Base-by-base conservation (phyloP, 2,329 filamentous ascomycete genomes). In the Cladosporium sp. region DNA sequence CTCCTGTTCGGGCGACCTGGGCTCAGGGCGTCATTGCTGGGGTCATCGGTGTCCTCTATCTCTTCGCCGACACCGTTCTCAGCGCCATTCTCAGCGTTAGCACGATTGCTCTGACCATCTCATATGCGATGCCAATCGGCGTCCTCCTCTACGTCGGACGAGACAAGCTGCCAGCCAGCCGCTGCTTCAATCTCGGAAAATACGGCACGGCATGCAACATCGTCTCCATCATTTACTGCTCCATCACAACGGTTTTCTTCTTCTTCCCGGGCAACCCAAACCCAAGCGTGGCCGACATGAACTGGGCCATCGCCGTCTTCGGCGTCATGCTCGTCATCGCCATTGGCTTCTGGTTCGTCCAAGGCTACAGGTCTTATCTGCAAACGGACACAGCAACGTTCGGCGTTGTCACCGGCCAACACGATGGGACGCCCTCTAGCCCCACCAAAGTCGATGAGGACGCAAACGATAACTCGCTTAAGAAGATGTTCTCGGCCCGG, bases 1-100 rank as follows among this genome's bases (percentile, higher is more conserved):
- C 75, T 0, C 78, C 78, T 0, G 72, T 68, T 0, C 73, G 77
- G 3, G 71, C 78, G 0, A 67, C 80, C 22, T 78, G 76, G 72
- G 67, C 69, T 1, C 78, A 81, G 55, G 74, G 76, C 1, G 59
- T 65, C n/a, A 48, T 75, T 16, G 71, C 74, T 42, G 69, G 59
- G 2, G 53, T 74, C 8, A 70, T 82, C 7, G 79, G 78, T n/a
- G 57, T 82, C 2, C 68, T 82, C 2, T 61, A 61, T 27, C 59
- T 66, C 12, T 61, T 70, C 36, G 61, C 63, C 15, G 62, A 68
- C n/a, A 64, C 62, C 0, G 73, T 70, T 0, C 69, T 76, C 36
- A 69, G 69, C 49, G 70, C 69, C 0, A 64, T 76, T 2, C 59
- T 73, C 4, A 71, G 68, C 7, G 65, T 76, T 2, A 61, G 63